Evolutionary conservation across 2,329 filamentous ascomycete genomes (phyloP), one percentile per base, ranked within the genome.

Genomic region (Colletotrichum kahawae): DNA sequence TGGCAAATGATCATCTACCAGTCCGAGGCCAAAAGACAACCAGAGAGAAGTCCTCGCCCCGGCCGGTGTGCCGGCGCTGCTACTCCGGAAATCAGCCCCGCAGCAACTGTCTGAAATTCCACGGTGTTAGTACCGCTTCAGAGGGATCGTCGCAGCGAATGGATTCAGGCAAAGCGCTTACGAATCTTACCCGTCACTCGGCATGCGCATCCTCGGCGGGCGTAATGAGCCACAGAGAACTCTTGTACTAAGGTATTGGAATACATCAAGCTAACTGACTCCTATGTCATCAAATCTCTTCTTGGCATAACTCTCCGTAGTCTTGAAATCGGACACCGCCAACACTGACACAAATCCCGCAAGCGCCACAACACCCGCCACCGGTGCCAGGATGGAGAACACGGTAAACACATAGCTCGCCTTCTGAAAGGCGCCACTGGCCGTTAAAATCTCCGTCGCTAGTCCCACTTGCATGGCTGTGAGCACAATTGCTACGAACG

Each of bases 201-300:
- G 16, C 36, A 38, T 18, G 4, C 4, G 36, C 16, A 4, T 38
- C n/a, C 14, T 43, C 0, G 38, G 8, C 18, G 38, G 10, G 9
- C 18, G 8, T n/a, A n/a, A 7, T 13, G 18, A 13, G 18, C 8
- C 7, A 3, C 0, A 43, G 18, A 43, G 9, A 0, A 43, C 0
- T 18, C 8, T 43, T n/a, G 7, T n/a, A 5, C 18, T 12, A n/a
- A 24, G 24, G 24, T 24, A 24, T 48, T 14, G 3, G n/a, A 18
- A 48, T 0, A 12, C n/a, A 7, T 13, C 18, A 21, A 1, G 21
- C n/a, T 48, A 0, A 48, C 43, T 21, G 0, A 48, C 43, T n/a
- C 5, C 43, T 21, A 7, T 48, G 1, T 48, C 18, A 48, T 48
- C 43, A 7, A 48, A 21, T 48, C n/a, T 48, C 18, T n/a, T 48